Evolutionary conservation across 805 yeast species (phyloP).

Genomic region (Debaryomyces maramus): DNA sequence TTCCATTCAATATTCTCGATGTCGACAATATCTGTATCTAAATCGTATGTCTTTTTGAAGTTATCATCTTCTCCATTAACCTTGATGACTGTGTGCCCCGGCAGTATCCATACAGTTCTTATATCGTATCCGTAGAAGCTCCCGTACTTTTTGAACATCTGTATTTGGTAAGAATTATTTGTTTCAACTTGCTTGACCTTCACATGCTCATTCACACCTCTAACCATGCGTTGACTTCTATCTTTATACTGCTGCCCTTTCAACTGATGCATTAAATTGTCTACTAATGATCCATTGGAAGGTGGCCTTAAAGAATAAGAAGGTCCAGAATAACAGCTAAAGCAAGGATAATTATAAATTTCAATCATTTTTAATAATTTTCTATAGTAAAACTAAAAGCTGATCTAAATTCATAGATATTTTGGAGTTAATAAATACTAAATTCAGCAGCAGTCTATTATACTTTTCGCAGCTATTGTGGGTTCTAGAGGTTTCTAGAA

Average conservation of each 20-base stretch:
- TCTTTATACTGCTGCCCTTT: not conserved
- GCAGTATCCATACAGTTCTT: slow-evolving; percentile 17
- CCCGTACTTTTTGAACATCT: slow-evolving; percentile 35
- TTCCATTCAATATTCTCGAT: slow-evolving; percentile 36
- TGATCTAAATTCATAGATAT: too few relatives aligned
- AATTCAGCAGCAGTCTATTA: not conserved
- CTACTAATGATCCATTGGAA: not conserved
- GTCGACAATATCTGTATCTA: slow-evolving; percentile 26
- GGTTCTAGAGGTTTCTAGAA: not conserved
- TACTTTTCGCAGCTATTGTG: slow-evolving; percentile 1
- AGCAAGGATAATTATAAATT: not conserved
- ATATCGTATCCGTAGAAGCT: slow-evolving; percentile 36
- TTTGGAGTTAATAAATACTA: slow-evolving; percentile 2
- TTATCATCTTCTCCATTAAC: slow-evolving; percentile 25
- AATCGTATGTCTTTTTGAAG: slow-evolving; percentile 32
- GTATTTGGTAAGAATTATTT: slow-evolving; percentile 35
- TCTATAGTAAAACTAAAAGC: not conserved
- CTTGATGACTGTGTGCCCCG: slow-evolving; percentile 19
- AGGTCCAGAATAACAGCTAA: too few relatives aligned
- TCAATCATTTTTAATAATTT: not conserved
- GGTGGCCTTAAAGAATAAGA: too few relatives aligned
- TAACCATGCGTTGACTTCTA: not conserved
- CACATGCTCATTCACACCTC: not conserved
- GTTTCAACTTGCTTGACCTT: slow-evolving; percentile 35
- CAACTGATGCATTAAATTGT: not conserved